Conservation (phyloP, 2,329 filamentous ascomycete species). For the Calonectria leucothoes region DNA sequence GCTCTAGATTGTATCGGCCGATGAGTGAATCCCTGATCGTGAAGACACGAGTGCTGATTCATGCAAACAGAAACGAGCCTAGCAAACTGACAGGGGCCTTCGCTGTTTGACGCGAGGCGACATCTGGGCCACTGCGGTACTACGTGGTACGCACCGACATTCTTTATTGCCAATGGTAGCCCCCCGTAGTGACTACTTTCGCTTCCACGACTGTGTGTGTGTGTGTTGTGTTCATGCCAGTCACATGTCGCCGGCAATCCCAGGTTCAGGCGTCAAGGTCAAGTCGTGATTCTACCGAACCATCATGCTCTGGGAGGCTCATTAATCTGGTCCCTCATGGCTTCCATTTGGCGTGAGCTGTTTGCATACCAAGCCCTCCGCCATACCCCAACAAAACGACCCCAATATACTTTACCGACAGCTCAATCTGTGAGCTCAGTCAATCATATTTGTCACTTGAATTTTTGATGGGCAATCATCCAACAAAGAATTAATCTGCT, state of each 20-base stretch:
- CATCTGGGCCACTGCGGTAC: constrained; percentile 18
- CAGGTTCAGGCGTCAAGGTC: background rate
- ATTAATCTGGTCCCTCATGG: background rate
- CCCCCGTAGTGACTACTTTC: background rate
- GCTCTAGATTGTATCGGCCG: background rate
- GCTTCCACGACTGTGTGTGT: background rate
- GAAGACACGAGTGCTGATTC: background rate
- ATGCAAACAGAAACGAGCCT: background rate
- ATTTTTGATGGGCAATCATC: background rate
- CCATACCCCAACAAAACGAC: background rate
- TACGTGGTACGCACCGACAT: constrained; percentile 13
- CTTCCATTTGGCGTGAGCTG: background rate
- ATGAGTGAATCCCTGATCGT: background rate
- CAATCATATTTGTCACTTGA: no score
- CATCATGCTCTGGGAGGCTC: background rate
- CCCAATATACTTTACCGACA: background rate
- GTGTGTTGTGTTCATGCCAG: background rate
- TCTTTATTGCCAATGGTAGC: background rate
- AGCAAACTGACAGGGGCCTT: background rate
- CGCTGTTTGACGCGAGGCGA: constrained; percentile 30
- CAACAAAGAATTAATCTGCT: background rate
- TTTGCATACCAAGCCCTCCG: background rate
- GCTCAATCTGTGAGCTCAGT: background rate
- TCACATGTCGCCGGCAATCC: background rate
- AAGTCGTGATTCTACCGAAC: background rate